Evolutionary conservation across 371 early-diverging fungal genomes (phyloP).

Genomic region (Mucor lusitanicus): DNA sequence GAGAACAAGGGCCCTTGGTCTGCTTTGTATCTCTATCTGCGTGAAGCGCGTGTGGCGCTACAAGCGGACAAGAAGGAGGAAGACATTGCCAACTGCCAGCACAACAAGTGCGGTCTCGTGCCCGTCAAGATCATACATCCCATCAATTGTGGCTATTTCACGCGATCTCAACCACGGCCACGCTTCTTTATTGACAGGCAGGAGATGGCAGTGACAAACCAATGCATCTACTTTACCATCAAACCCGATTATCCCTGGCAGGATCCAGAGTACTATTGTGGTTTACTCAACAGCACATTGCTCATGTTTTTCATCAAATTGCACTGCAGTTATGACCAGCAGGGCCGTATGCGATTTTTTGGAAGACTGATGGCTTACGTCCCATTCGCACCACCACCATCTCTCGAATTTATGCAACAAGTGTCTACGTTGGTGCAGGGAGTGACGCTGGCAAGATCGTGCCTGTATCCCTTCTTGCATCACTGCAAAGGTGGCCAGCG

Average conservation of each 20-base stretch:
- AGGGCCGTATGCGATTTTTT: conserved; percentile 65
- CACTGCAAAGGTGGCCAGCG: not conserved
- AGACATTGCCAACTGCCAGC: conserved; percentile 56
- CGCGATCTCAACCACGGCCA: conserved; percentile 57
- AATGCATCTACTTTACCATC: conserved; percentile 64
- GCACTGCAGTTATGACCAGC: conserved; percentile 64
- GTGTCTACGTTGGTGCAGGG: conserved; percentile 28
- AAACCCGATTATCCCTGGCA: conserved; percentile 28
- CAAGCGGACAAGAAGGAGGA: conserved; percentile 43
- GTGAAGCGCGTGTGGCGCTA: conserved; percentile 42
- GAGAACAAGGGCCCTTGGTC: conserved; percentile 27
- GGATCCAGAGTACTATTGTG: conserved; percentile 49
- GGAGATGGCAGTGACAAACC: conserved; percentile 50
- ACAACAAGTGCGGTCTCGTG: conserved; percentile 58
- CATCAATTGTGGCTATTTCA: conserved; percentile 69
- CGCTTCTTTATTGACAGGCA: conserved; percentile 58
- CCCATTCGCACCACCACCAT: conserved; percentile 53
- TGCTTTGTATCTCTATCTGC: conserved; percentile 45
- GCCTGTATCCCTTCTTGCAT: conserved; percentile 24
- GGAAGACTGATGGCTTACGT: conserved; percentile 66
- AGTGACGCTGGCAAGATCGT: conserved; percentile 16
- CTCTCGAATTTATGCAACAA: conserved; percentile 1
- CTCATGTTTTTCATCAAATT: conserved; percentile 56
- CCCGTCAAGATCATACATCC: conserved; percentile 64
- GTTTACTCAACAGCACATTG: conserved; percentile 58